Conservation (phyloP, 805 yeast genomes). For the Metschnikowia dekortorum region DNA sequence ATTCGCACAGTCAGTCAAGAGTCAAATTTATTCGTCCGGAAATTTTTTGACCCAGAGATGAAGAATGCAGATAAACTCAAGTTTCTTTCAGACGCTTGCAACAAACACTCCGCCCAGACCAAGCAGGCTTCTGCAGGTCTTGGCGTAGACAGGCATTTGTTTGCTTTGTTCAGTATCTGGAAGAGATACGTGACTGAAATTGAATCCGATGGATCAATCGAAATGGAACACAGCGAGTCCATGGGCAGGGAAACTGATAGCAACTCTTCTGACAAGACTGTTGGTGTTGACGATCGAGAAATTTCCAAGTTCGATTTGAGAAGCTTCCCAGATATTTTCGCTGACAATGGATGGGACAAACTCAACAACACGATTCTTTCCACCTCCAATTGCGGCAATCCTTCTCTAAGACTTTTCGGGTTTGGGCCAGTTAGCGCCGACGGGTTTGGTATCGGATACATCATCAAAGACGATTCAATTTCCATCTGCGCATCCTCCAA, state of each 20-base stretch:
- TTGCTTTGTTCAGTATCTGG: slow-evolving; percentile 86
- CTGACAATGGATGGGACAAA: slow-evolving; percentile 85
- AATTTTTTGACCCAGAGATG: slow-evolving; percentile 67
- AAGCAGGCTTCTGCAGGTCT: slow-evolving; percentile 66
- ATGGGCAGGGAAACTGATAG: slow-evolving; percentile 9
- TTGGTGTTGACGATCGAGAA: slow-evolving; percentile 20
- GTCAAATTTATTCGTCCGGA: slow-evolving; percentile 76
- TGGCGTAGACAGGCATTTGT: slow-evolving; percentile 91
- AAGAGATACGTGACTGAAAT: slow-evolving; percentile 48
- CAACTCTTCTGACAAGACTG: slow-evolving; percentile 28
- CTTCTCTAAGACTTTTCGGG: slow-evolving; percentile 54
- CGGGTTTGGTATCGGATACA: slow-evolving; percentile 58
- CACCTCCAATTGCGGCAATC: slow-evolving; percentile 57
- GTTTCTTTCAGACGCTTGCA: slow-evolving; percentile 64
- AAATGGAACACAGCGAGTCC: slow-evolving; percentile 11
- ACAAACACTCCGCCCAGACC: slow-evolving; percentile 63
- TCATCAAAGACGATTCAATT: slow-evolving; percentile 47
- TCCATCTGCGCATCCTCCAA: slow-evolving; percentile 55
- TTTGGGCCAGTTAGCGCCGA: slow-evolving; percentile 56
- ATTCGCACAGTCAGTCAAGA: slow-evolving; percentile 79
- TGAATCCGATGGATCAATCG: slow-evolving; percentile 4
- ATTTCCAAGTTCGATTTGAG: slow-evolving; percentile 17
- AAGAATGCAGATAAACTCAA: slow-evolving; percentile 56
- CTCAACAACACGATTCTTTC: slow-evolving; percentile 69
- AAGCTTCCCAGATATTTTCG: slow-evolving; percentile 67